These are phyloP conservation scores for Pelargonium exstipulatum DNA, from an alignment of 441 rosid genomes.

Conservation along the genomic window DNA sequence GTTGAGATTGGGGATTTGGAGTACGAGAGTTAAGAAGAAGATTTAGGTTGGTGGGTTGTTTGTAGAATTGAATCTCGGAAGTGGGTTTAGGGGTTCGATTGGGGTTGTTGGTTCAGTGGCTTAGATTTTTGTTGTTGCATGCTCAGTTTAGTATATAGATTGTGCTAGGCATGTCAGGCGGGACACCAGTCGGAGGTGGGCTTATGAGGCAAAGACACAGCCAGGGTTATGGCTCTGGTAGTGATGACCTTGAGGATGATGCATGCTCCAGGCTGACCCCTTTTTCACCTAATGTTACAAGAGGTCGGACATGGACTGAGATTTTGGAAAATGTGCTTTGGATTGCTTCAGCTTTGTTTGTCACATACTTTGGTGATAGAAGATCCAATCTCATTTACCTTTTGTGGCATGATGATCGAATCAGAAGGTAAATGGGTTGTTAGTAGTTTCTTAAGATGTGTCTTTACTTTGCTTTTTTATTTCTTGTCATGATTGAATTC, in stretches of 20 bases:
- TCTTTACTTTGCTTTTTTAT: not conserved
- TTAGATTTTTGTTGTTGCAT: constrained; percentile 8
- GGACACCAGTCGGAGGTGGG: constrained; percentile 84
- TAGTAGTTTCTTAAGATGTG: not conserved
- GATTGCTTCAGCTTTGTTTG: constrained; percentile 73
- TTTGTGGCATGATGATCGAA: constrained; percentile 61
- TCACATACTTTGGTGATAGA: constrained; percentile 72
- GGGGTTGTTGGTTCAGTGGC: constrained; percentile 10
- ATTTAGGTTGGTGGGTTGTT: constrained; percentile 9
- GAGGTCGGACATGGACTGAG: constrained; percentile 60
- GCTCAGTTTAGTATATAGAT: not conserved
- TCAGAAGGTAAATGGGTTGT: constrained; percentile 52
- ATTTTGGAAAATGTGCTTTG: constrained; percentile 70
- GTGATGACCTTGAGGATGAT: constrained; percentile 92
- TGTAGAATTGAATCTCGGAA: constrained; percentile 12
- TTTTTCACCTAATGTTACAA: constrained; percentile 35
- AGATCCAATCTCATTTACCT: constrained; percentile 69
- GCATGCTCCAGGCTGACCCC: constrained; percentile 76
- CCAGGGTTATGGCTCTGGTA: constrained; percentile 80
- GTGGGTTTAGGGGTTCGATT: constrained; percentile 15
- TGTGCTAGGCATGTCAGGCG: constrained; percentile 63
- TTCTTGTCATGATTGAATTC: not conserved
- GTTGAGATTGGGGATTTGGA: not conserved
- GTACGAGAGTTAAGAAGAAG: constrained; percentile 1
- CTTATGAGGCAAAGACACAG: constrained; percentile 94